Evolutionary conservation across 495 filamentous ascomycete genomes (phyloP).

Genomic region (Penicillium turbatum): DNA sequence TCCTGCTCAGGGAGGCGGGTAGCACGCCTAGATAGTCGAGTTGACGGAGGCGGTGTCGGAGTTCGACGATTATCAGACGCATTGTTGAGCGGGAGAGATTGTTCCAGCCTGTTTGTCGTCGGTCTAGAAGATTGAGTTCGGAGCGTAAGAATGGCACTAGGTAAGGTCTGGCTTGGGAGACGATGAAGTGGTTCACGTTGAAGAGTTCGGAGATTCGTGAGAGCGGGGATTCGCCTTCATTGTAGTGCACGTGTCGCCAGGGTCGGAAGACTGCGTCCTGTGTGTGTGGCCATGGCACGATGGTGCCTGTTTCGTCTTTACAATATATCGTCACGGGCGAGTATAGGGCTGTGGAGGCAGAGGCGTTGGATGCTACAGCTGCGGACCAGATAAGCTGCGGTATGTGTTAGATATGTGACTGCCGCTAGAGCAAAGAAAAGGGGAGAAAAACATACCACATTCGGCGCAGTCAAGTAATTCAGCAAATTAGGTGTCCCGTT

Average conservation of each 20-base stretch:
- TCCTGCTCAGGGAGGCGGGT: conserved; percentile 62
- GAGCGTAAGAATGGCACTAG: conserved; percentile 83
- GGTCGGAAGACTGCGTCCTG: conserved; percentile 63
- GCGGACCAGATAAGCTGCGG: conserved; percentile 83
- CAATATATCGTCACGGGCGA: conserved; percentile 69
- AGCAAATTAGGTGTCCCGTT: conserved; percentile 79
- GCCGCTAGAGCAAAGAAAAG: background rate
- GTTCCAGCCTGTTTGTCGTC: conserved; percentile 54
- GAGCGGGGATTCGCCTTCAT: conserved; percentile 75
- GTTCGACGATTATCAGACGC: conserved; percentile 66
- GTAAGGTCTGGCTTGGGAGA: conserved; percentile 92
- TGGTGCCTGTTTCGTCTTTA: conserved; percentile 73
- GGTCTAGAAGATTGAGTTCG: conserved; percentile 72
- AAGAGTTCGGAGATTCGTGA: conserved; percentile 84
- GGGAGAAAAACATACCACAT: conserved; percentile 63
- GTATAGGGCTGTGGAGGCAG: conserved; percentile 57
- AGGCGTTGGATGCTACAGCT: conserved; percentile 85
- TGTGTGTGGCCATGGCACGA: conserved; percentile 72
- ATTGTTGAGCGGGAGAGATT: conserved; percentile 60
- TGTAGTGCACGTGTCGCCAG: conserved; percentile 64
- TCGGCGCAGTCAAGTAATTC: conserved; percentile 91
- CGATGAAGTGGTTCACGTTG: conserved; percentile 97
- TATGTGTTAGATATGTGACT: background rate
- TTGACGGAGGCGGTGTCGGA: conserved; percentile 78
- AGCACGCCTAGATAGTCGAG: conserved; percentile 73